Conservation (phyloP, 2,329 filamentous ascomycete species). For the Sclerotinia minor region DNA sequence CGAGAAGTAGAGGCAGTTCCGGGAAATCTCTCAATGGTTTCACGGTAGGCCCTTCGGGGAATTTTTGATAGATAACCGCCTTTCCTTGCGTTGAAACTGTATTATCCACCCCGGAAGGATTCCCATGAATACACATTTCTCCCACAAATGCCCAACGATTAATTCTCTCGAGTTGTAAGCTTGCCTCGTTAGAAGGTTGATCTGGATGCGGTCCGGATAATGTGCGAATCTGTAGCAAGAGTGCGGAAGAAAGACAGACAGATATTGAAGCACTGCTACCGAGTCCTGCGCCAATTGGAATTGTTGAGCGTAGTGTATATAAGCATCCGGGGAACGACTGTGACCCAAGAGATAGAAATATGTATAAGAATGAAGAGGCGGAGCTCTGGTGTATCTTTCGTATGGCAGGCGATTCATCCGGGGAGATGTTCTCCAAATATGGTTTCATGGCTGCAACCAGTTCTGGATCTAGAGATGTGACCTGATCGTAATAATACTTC, state of each 20-base stretch:
- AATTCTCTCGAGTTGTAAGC: conserved; percentile 87
- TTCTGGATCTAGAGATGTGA: conserved; percentile 80
- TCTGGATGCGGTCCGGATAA: conserved; percentile 89
- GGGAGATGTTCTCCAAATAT: conserved; percentile 71
- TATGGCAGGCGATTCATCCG: conserved; percentile 62
- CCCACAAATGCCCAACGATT: conserved; percentile 97
- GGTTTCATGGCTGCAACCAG: conserved; percentile 79
- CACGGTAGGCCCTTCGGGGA: conserved; percentile 71
- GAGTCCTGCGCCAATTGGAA: conserved; percentile 87
- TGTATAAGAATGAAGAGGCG: conserved; percentile 84
- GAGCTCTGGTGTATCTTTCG: conserved; percentile 84
- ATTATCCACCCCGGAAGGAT: conserved; percentile 95
- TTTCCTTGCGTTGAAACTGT: conserved; percentile 93
- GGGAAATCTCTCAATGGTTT: conserved; percentile 82
- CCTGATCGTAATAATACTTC: conserved; percentile 90
- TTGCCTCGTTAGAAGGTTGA: conserved; percentile 83
- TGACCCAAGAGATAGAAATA: conserved; percentile 84
- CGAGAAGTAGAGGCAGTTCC: conserved; percentile 82
- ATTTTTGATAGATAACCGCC: conserved; percentile 85
- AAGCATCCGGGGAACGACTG: conserved; percentile 76
- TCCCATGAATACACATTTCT: conserved; percentile 96
- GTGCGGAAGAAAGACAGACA: conserved; percentile 80
- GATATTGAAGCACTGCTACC: conserved; percentile 94
- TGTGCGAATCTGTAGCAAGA: conserved; percentile 84
- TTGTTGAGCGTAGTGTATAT: conserved; percentile 89